A percentile compares a stretch with the other conserved stretches of the same genome.
Evolutionary conservation across 2,329 filamentous ascomycete genomes (phyloP).

Genomic region (Dothistroma pini): DNA sequence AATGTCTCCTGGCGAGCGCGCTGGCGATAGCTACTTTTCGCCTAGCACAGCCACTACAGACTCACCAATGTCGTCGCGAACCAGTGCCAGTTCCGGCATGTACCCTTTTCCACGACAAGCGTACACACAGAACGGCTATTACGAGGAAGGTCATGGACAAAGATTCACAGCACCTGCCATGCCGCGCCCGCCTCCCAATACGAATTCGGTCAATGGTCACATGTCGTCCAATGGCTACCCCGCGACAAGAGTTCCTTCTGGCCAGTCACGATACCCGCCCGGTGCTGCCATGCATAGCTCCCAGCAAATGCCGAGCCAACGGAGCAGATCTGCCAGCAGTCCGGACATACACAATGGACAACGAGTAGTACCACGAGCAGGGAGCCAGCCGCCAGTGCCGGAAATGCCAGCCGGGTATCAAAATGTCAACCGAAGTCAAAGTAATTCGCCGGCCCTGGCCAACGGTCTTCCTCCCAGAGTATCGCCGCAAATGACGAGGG

Average conservation of each 20-base stretch:
- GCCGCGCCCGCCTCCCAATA: conserved; percentile 67
- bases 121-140: conserved; percentile 62
- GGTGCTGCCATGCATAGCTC: conserved; percentile 50
- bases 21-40: conserved; percentile 78
- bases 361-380: conserved; percentile 56
- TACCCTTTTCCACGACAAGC: conserved; percentile 76
- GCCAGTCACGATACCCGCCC: conserved; percentile 66
- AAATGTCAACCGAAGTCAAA: conserved; percentile 66
- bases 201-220: conserved; percentile 30
- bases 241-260: conserved; percentile 51
- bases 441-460: conserved; percentile 65
- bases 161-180: conserved; percentile 85
- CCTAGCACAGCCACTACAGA: conserved; percentile 76
- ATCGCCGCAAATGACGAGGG: conserved; percentile 65
- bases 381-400: conserved; percentile 44
- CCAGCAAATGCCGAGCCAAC: conserved; percentile 50
- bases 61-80: conserved; percentile 61
- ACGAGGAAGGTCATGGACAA: conserved; percentile 62
- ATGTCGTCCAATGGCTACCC: conserved; percentile 56
- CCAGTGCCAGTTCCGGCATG: conserved; percentile 66
- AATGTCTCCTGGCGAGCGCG: conserved; percentile 59
- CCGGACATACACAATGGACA: conserved; percentile 78
- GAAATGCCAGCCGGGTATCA: conserved; percentile 32
- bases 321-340: conserved; percentile 86
- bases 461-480: conserved; percentile 61